Conservation (phyloP, 768 basidiomycete genomes). For the Amyloporia xantha region DNA sequence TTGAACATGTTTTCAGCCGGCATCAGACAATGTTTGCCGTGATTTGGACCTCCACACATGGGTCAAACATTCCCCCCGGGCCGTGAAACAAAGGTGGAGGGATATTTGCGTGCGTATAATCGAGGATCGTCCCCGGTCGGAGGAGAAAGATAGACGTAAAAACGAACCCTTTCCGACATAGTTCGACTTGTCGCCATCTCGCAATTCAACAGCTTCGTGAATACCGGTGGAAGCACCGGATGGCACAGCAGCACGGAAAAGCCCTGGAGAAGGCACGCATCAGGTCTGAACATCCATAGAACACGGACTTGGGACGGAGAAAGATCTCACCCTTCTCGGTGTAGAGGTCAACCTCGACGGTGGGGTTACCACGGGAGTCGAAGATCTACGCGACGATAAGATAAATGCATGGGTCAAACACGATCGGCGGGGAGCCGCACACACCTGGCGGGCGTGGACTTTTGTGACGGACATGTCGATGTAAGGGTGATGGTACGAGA, state of each 20-base stretch:
- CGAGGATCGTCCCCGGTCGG: no score
- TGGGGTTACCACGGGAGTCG: constrained; percentile 98
- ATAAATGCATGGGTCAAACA: constrained; percentile 45
- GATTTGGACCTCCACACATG: no score
- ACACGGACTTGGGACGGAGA: no score
- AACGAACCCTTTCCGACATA: constrained; percentile 92
- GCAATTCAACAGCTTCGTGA: constrained; percentile 98
- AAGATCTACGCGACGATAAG: constrained; percentile 79
- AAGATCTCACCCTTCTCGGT: constrained; percentile 68
- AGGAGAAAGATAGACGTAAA: no score
- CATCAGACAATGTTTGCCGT: no score
- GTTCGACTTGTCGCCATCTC: constrained; percentile 87
- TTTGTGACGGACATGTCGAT: constrained; percentile 85
- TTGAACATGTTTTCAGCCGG: no score
- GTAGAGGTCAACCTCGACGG: constrained; percentile 88
- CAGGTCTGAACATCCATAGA: no score
- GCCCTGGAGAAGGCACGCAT: constrained; percentile 44
- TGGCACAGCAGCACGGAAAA: constrained; percentile 91
- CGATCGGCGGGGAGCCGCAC: constrained; percentile 4
- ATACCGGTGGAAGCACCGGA: constrained; percentile 98
- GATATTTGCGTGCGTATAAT: no score
- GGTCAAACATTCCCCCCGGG: no score
- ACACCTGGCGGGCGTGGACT: constrained; percentile 88
- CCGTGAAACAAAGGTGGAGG: no score
- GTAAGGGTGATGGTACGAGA: constrained; percentile 14